Percentiles rank a stretch among this genome's conserved stretches.
Evolutionary conservation across 73 alveolate species (phyloP).

Genomic region (Paramecium caudatum): DNA sequence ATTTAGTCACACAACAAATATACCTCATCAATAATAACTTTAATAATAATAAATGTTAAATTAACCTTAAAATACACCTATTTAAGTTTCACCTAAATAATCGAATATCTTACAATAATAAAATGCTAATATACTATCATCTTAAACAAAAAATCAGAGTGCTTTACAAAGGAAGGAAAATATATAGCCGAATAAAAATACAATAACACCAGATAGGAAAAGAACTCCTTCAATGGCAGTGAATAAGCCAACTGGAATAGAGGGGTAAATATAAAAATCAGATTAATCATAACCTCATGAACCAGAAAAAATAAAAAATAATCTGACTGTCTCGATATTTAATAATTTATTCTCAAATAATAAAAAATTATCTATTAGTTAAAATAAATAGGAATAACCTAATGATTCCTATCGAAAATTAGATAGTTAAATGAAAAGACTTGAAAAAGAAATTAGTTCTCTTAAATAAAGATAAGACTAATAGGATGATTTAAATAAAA

Average conservation of each 20-base stretch:
- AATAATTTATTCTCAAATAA: constrained; percentile 9
- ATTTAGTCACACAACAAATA: not conserved
- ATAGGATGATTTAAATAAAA: not conserved
- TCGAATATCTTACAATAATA: not conserved
- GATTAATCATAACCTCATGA: constrained; percentile 5
- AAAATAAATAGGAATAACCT: not conserved
- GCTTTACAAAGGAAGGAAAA: not conserved
- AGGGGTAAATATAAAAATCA: not conserved
- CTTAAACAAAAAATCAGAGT: not conserved
- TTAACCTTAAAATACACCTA: not conserved
- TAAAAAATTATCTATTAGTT: constrained; percentile 46
- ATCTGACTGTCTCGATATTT: constrained; percentile 61
- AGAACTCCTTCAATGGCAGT: constrained; percentile 39
- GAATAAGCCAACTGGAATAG: constrained; percentile 23
- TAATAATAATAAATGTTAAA: not conserved
- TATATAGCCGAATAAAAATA: not conserved
- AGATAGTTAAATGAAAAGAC: constrained; percentile 19
- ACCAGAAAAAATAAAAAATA: not conserved
- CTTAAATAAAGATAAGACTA: constrained; percentile 21
- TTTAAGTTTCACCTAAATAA: not conserved
- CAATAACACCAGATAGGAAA: constrained; percentile 62
- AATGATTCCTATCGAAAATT: constrained; percentile 54
- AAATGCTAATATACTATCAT: not conserved
- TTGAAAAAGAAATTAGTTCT: constrained; percentile 1
- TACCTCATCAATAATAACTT: not conserved